These are phyloP conservation scores for Botryococcus braunii DNA, from an alignment of 163 green algal species.

Conservation along the genomic window DNA sequence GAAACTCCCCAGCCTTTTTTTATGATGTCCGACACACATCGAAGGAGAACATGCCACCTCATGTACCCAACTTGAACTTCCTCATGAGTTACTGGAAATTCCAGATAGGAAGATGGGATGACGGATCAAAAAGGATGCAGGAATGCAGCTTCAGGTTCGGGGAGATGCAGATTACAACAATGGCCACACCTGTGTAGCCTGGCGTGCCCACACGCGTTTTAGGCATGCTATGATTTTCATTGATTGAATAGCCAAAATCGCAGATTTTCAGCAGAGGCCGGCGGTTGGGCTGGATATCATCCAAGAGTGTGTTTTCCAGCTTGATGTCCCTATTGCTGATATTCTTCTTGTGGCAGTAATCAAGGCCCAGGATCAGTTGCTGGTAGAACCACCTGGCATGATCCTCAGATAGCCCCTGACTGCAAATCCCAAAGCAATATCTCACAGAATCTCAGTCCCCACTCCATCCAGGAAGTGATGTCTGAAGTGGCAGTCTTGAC, in stretches of 20 bases:
- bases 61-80: background rate
- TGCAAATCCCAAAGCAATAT: no score
- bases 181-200: conserved; percentile 39
- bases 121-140: background rate
- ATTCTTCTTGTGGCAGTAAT: conserved; percentile 45
- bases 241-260: conserved; percentile 87
- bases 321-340: conserved; percentile 61
- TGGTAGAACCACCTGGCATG: conserved; percentile 39
- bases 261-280: conserved; percentile 88
- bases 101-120: background rate
- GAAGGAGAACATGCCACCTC: background rate
- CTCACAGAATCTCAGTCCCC: no score
- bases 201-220: conserved; percentile 58
- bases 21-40: background rate
- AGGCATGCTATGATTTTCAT: conserved; percentile 52
- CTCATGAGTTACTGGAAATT: no score
- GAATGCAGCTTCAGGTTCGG: background rate
- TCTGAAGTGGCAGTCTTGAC: no score
- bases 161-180: conserved; percentile 21
- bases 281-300: conserved; percentile 44
- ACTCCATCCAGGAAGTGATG: no score
- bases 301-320: conserved; percentile 84
- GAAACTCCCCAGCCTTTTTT: no score
- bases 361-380: conserved; percentile 66
- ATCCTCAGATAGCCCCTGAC: conserved; percentile 27